Percentiles rank a stretch among this genome's conserved stretches.
Evolutionary conservation across 1,139 yeast genomes (phyloP).

Genomic region (Pneumocystis sp.): DNA sequence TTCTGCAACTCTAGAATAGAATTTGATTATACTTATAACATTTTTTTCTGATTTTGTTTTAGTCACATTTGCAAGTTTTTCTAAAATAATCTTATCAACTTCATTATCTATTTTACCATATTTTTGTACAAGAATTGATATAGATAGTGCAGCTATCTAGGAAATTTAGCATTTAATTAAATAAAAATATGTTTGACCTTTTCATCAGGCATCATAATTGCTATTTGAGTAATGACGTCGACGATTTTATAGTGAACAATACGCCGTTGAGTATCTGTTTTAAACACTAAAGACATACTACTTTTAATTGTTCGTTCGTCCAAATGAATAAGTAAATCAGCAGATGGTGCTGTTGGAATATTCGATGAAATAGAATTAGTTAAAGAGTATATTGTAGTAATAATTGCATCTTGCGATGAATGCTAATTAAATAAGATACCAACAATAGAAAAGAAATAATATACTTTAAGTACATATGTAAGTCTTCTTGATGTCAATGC

Average conservation of each 20-base stretch:
- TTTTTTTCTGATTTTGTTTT: conserved; percentile 47
- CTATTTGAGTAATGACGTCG: conserved; percentile 55
- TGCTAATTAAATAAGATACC: background rate
- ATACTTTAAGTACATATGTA: background rate
- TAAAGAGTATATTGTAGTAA: conserved; percentile 74
- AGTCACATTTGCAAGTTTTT: conserved; percentile 46
- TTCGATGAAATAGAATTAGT: conserved; percentile 43
- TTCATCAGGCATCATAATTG: conserved; percentile 54
- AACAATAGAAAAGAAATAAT: background rate
- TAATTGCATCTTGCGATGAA: conserved; percentile 60
- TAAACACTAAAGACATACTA: conserved; percentile 9
- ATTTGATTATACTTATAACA: conserved; percentile 38
- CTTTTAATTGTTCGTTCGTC: conserved; percentile 6
- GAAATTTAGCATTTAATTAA: background rate
- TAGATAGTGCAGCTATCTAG: conserved; percentile 60
- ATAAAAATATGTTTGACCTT: conserved; percentile 14
- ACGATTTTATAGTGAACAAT: conserved; percentile 34
- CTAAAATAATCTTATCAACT: conserved; percentile 29
- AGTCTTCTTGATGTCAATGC: background rate
- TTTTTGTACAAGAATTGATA: conserved; percentile 74
- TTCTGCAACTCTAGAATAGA: conserved; percentile 21
- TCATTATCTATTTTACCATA: conserved; percentile 24
- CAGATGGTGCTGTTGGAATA: conserved; percentile 34
- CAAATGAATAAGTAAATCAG: conserved; percentile 5
- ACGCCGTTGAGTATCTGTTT: conserved; percentile 11